Base-by-base conservation (phyloP, 163 green algal genomes). In the Volvox carteri region DNA sequence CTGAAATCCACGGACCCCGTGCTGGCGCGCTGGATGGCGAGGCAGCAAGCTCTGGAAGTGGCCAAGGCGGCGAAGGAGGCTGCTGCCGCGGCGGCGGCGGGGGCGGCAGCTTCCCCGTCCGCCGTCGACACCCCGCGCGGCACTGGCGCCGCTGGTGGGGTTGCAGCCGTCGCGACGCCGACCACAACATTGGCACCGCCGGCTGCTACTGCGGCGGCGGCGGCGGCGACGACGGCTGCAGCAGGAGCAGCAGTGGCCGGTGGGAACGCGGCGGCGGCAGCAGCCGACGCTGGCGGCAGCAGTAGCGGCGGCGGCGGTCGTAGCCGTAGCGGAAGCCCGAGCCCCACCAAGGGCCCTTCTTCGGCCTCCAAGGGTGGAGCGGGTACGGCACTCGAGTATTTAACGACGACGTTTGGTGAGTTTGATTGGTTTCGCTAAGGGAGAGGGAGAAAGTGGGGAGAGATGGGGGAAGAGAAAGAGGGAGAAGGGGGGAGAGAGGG, bases 381-480 rank as follows among this genome's bases (percentile, higher is more conserved):
- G 4, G 50, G 35, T 2, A 81, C 68, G 33, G 83, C 83, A 1
- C 83, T 88, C 16, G 83, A 88, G 68, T 88, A 88, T 67, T 67
- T 88, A 18, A 48, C 48, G 1, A 88, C 83, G 23, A 88, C 83
- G 18, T 83, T 83, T 42, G 83, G 83, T 88, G 50, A 62, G 84
- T n/a, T n/a, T n/a, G n/a, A n/a, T n/a, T n/a, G n/a, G n/a, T n/a
- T n/a, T n/a, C n/a, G n/a, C n/a, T n/a, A n/a, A n/a, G n/a, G n/a
- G n/a, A n/a, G n/a, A n/a, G n/a, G n/a, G n/a, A n/a, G n/a, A n/a
- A n/a, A n/a, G n/a, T n/a, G n/a, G n/a, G n/a, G n/a, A n/a, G n/a
- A n/a, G n/a, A n/a, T n/a, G n/a, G n/a, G n/a, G n/a, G n/a, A n/a
- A n/a, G n/a, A n/a, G n/a, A n/a, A n/a, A n/a, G n/a, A n/a, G n/a